Base-by-base conservation (phyloP, 2,329 filamentous ascomycete genomes). In the Sclerotinia trifoliorum region DNA sequence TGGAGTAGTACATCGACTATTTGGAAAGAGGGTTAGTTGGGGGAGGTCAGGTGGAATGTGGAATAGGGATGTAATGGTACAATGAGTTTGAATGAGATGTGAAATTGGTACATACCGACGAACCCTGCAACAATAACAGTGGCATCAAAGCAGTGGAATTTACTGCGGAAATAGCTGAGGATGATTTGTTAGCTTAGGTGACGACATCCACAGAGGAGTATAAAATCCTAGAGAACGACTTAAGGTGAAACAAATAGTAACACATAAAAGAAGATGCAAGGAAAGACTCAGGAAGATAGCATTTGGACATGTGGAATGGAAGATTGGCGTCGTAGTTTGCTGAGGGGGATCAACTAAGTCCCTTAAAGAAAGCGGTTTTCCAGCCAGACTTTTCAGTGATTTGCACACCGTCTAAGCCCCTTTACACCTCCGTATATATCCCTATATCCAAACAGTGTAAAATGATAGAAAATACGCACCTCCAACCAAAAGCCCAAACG, bases 101-200 rank as follows among this genome's bases (percentile, higher is more conserved):
- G 2, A 1, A 29, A 10, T 39, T 21, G 17, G 29, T 39, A 62
- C 60, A 51, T 62, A 62, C 60, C 80, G 42, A 85, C 75, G 76
- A 91, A 90, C 71, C 85, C 85, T 1, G 82, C 79, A 2, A 89
- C 69, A 72, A 91, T 90, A 68, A 91, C 83, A 26, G 82, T 74
- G 0, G 86, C 85, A 77, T 91, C 89, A 68, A 92, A 86, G 65
- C 83, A 79, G 75, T 90, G 88, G 75, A 91, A 90, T 78, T 80
- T 83, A 11, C 81, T 82, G 26, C 77, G 73, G 71, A 89, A 85
- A 75, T 86, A 88, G 15, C 85, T 88, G 66, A 19, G 2, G 19
- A 26, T 42, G 46, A 15, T 11, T 13, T 64, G 35, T 55, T 32
- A 65, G 48, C 19, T 61, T 55, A n/a, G 13, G 44, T 62, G 6